phyloP scores from a whole-genome alignment of 805 yeast species.

The Metschnikowia baotianmanensis region DNA sequence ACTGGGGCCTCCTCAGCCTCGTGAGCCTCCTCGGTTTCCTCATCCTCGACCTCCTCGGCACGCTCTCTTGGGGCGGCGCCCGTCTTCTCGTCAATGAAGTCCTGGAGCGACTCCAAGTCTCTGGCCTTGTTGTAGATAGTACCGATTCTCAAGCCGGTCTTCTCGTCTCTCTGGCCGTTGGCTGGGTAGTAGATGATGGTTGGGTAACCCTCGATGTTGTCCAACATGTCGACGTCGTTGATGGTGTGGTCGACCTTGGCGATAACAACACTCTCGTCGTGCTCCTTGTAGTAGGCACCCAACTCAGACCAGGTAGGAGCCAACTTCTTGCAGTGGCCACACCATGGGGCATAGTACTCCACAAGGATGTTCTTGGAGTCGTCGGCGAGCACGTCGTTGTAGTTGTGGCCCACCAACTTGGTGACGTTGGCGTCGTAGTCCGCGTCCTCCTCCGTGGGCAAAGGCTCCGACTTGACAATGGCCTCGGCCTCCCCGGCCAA shows the following conservation, averaged over 20 bases:
- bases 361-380: conserved; percentile 69
- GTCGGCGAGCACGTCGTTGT: conserved; percentile 63
- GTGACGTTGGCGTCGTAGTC: conserved; percentile 53
- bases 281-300: conserved; percentile 62
- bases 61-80: conserved; percentile 54
- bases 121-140: conserved; percentile 68
- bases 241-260: conserved; percentile 88
- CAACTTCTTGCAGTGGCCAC: conserved; percentile 92
- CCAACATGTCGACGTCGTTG: conserved; percentile 76
- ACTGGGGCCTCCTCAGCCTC: conserved; percentile 17
- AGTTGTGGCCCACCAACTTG: conserved; percentile 81
- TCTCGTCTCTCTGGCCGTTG: conserved; percentile 40
- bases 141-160: conserved; percentile 48
- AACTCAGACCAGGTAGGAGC: conserved; percentile 88
- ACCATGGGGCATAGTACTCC: conserved; percentile 96
- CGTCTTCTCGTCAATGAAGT: conserved; percentile 71
- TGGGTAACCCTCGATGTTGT: conserved; percentile 83
- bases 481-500: conserved; percentile 65
- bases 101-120: conserved; percentile 65
- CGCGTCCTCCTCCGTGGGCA: conserved; percentile 76
- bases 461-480: conserved; percentile 76
- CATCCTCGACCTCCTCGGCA: conserved; percentile 32
- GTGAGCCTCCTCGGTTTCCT: conserved; percentile 15
- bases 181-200: conserved; percentile 91
- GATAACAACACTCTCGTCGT: conserved; percentile 55